A percentile compares a stretch with the other conserved stretches of the same genome.
Evolutionary conservation across 2,329 filamentous ascomycete genomes (phyloP).

Genomic region (Fusarium sp.): DNA sequence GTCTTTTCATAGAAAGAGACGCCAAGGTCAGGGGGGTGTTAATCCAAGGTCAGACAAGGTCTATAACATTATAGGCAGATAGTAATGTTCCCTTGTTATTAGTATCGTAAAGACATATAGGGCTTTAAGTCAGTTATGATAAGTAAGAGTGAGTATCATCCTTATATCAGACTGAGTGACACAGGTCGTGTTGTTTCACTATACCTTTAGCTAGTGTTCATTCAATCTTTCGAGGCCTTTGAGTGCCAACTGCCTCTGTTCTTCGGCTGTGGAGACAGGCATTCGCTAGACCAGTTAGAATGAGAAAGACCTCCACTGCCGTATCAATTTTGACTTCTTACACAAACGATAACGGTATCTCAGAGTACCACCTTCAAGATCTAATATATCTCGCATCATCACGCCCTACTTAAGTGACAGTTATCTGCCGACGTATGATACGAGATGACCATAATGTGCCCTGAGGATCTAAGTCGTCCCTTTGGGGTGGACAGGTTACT

Average conservation of each 20-base stretch:
- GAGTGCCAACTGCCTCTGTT: neutral
- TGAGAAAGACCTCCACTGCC: neutral
- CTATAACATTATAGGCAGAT: neutral
- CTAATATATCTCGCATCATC: no score
- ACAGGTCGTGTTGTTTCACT: neutral
- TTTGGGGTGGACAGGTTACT: conserved; percentile 63
- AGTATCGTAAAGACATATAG: neutral
- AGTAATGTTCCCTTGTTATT: neutral
- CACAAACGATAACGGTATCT: neutral
- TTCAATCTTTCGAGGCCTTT: neutral
- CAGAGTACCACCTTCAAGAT: neutral
- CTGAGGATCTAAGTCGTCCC: neutral
- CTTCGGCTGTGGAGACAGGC: neutral
- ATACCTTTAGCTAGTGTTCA: neutral
- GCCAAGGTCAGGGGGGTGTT: neutral
- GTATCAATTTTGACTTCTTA: neutral
- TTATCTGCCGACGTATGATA: neutral
- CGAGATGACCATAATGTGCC: neutral
- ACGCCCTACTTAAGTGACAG: neutral
- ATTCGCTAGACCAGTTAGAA: neutral
- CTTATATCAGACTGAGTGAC: neutral
- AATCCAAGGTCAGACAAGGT: neutral
- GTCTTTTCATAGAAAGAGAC: neutral
- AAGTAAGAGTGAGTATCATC: neutral
- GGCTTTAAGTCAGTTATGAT: neutral